phyloP scores from a whole-genome alignment of 495 filamentous ascomycete genomes.

The Penicillium longicatenatum region DNA sequence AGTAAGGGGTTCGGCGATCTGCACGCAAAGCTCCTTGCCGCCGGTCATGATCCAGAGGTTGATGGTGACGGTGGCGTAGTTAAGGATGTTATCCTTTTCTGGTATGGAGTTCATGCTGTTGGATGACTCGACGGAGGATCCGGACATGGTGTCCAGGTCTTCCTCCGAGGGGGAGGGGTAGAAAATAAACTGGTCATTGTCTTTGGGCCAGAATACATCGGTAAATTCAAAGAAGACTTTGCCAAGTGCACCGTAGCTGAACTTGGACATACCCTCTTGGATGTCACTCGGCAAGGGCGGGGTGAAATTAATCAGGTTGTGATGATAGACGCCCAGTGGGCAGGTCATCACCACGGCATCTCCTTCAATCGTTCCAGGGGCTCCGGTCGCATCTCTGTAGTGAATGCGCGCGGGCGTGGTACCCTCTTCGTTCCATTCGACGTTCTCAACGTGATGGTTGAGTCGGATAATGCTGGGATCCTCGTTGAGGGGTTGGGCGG shows the following conservation, averaged over 20 bases:
- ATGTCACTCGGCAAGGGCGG: conserved; percentile 30
- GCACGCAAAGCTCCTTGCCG: conserved; percentile 28
- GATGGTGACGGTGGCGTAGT: conserved; percentile 30
- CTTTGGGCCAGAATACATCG: conserved; percentile 29
- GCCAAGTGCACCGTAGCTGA: conserved; percentile 28
- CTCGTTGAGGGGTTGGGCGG: conserved; percentile 14
- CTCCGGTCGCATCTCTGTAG: conserved; percentile 19
- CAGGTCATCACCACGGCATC: conserved; percentile 27
- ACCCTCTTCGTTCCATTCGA: conserved; percentile 24
- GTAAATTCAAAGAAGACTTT: conserved; percentile 31
- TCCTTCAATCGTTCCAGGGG: conserved; percentile 7
- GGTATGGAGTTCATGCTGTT: conserved; percentile 17
- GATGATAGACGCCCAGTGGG: conserved; percentile 26
- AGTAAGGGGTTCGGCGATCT: conserved; percentile 28
- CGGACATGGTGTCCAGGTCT: conserved; percentile 8
- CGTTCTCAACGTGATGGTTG: conserved; percentile 21
- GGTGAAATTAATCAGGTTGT: conserved; percentile 25
- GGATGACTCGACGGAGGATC: conserved; percentile 17
- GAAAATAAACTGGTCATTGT: conserved; percentile 30
- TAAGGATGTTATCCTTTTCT: conserved; percentile 27
- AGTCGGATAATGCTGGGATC: conserved; percentile 20
- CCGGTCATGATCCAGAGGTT: conserved; percentile 30
- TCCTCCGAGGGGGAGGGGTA: conserved; percentile 27
- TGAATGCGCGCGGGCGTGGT: conserved; percentile 10
- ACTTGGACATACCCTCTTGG: conserved; percentile 22